phyloP scores from a whole-genome alignment of 257 asterid genomes.

The Petrea volubilis region DNA sequence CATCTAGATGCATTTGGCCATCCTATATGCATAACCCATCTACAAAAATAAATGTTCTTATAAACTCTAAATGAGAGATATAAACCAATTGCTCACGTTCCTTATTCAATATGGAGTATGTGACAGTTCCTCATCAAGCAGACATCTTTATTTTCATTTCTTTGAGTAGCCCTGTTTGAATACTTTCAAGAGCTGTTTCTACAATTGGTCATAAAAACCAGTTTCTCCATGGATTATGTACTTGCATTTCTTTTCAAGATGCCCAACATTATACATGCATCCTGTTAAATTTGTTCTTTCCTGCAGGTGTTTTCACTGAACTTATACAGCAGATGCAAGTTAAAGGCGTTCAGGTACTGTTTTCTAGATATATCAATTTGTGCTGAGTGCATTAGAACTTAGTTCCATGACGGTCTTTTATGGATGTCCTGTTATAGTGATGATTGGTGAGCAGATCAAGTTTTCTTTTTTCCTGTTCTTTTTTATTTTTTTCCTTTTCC shows the following conservation, averaged over 20 bases:
- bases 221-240: constrained; percentile 7
- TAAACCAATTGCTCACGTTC: neutral
- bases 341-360: constrained; percentile 92
- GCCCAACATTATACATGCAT: neutral
- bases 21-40: neutral
- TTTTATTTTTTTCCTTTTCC: neutral
- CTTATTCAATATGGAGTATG: constrained; percentile 11
- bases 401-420: constrained; percentile 4
- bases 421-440: neutral
- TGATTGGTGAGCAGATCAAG: neutral
- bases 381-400: constrained; percentile 5
- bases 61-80: neutral
- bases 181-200: constrained; percentile 2
- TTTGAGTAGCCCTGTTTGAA: neutral
- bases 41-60: neutral
- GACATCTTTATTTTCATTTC: neutral
- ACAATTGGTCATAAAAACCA: neutral
- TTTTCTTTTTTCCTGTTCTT: neutral
- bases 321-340: constrained; percentile 99
- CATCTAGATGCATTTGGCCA: neutral
- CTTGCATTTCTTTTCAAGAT: neutral
- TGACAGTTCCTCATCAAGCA: neutral
- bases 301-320: constrained; percentile 96
- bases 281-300: constrained; percentile 24
- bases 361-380: constrained; percentile 8